phyloP scores from a whole-genome alignment of 2,329 filamentous ascomycete species.

The Trichoderma endophyticum region DNA sequence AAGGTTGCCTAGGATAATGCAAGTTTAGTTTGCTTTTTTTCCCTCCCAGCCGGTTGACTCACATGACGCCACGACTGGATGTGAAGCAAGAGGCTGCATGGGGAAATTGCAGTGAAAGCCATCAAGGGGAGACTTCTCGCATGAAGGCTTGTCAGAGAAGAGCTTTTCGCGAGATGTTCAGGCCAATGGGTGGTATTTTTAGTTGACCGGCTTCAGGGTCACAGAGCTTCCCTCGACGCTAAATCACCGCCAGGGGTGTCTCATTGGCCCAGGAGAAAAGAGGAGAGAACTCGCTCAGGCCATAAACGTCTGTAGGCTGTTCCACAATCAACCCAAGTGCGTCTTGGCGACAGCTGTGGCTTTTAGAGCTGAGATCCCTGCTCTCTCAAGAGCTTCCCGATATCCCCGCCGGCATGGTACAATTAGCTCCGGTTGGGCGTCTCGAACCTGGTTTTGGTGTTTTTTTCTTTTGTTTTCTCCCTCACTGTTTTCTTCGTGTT shows the following conservation, averaged over 20 bases:
- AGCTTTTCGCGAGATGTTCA: neutral
- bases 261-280: neutral
- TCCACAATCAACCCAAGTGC: neutral
- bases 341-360: slow-evolving; percentile 4
- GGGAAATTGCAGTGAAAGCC: slow-evolving; percentile 13
- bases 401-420: neutral
- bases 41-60: neutral
- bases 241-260: neutral
- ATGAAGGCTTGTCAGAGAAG: neutral
- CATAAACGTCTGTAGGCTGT: neutral
- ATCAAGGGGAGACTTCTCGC: neutral
- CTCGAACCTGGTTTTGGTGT: neutral
- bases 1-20: neutral
- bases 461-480: neutral
- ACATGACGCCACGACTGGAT: neutral
- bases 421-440: neutral
- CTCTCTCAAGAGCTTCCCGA: neutral
- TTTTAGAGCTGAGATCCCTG: slow-evolving; percentile 6
- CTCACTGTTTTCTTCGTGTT: neutral
- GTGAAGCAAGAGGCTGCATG: slow-evolving; percentile 4
- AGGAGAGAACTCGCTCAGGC: neutral
- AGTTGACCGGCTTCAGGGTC: neutral
- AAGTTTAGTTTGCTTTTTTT: neutral
- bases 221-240: neutral
- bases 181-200: neutral